Conservation (phyloP, 1,284 basidiomycete species). For the Puccinia horiana region DNA sequence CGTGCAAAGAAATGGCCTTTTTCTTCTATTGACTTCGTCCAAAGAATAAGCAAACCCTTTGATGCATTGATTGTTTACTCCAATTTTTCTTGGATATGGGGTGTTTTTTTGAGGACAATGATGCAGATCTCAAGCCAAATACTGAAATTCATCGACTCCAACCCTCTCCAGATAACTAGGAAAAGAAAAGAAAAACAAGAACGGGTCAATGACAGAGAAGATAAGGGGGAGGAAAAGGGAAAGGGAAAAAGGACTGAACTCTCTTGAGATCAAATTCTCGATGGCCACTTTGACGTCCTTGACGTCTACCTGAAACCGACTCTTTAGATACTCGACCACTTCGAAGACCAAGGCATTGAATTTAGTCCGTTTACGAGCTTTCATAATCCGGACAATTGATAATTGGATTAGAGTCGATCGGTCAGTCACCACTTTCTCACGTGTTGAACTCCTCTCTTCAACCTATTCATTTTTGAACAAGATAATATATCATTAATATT, state of each 20-base stretch:
- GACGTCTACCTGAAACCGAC: conserved; percentile 68
- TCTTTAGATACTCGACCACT: conserved; percentile 69
- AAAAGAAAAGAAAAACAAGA: background rate
- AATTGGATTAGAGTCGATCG: conserved; percentile 28
- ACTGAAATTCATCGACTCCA: conserved; percentile 16
- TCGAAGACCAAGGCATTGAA: conserved; percentile 69
- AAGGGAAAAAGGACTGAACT: conserved; percentile 54
- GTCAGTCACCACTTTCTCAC: background rate
- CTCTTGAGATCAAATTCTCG: conserved; percentile 76
- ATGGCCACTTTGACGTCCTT: conserved; percentile 79
- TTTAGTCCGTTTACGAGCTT: conserved; percentile 80
- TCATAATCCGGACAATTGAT: conserved; percentile 70
- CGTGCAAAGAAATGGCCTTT: too few species aligned
- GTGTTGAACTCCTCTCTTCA: background rate
- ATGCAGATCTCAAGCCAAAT: conserved; percentile 12
- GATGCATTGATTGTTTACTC: too few species aligned
- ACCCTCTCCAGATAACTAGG: conserved; percentile 30
- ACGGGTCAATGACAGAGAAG: too few species aligned
- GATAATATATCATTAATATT: background rate
- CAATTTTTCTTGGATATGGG: too few species aligned
- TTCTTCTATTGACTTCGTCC: too few species aligned
- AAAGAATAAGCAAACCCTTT: too few species aligned
- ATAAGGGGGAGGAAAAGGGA: background rate
- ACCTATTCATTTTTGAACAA: background rate
- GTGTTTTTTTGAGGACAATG: background rate